phyloP scores from a whole-genome alignment of 768 basidiomycete species.

The Amanita rubescens region DNA sequence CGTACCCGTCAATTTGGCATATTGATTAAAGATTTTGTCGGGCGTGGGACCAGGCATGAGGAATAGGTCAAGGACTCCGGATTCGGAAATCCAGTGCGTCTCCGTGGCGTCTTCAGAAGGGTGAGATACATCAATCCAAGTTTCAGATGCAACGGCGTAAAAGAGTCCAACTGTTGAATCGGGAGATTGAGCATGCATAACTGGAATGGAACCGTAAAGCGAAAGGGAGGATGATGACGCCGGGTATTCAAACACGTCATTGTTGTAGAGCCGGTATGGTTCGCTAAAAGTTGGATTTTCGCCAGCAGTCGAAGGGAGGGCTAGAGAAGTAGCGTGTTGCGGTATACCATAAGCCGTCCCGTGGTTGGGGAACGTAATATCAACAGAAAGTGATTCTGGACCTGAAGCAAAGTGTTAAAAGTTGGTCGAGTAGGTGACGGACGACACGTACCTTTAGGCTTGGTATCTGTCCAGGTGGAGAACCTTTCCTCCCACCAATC shows the following conservation, averaged over 20 bases:
- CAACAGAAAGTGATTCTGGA: slow-evolving; percentile 88
- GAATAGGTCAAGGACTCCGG: slow-evolving; percentile 92
- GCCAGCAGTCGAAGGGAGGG: slow-evolving; percentile 83
- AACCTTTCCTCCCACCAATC: slow-evolving; percentile 89
- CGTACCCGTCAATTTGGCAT: slow-evolving; percentile 76
- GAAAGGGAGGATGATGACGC: slow-evolving; percentile 63
- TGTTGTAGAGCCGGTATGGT: slow-evolving; percentile 91
- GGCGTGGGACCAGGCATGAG: slow-evolving; percentile 89
- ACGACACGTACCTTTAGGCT: slow-evolving; percentile 78
- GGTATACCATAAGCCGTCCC: slow-evolving; percentile 93
- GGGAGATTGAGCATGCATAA: slow-evolving; percentile 88
- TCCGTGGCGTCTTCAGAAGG: slow-evolving; percentile 58
- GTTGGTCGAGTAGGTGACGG: not conserved
- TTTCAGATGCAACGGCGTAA: slow-evolving; percentile 83
- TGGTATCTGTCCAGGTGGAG: slow-evolving; percentile 81
- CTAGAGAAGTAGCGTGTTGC: slow-evolving; percentile 87
- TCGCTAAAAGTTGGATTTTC: slow-evolving; percentile 72
- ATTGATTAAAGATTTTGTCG: slow-evolving; percentile 77
- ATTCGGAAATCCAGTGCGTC: slow-evolving; percentile 98
- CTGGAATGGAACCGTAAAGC: slow-evolving; percentile 86
- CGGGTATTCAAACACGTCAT: slow-evolving; percentile 95
- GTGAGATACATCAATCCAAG: slow-evolving; percentile 89
- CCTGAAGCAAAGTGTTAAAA: slow-evolving; percentile 45
- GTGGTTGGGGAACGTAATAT: slow-evolving; percentile 90
- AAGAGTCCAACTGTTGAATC: slow-evolving; percentile 88